phyloP scores from a whole-genome alignment of 148 eudicot genomes.

The Chenopodium suecicum region DNA sequence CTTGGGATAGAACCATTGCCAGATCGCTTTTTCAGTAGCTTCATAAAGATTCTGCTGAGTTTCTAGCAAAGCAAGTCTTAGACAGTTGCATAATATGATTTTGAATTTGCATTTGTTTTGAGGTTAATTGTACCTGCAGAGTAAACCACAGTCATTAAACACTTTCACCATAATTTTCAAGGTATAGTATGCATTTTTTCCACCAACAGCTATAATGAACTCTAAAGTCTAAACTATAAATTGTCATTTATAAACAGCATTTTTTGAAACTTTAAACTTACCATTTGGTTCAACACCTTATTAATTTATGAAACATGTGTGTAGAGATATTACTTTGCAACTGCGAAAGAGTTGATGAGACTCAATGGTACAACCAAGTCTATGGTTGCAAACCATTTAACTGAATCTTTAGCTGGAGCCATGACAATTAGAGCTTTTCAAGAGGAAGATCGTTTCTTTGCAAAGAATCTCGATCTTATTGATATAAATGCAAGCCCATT shows the following conservation, averaged over 20 bases:
- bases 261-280: too few species aligned
- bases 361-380: slow-evolving; percentile 89
- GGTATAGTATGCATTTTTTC: neutral
- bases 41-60: neutral
- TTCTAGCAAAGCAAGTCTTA: neutral
- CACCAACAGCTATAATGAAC: neutral
- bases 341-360: slow-evolving; percentile 86
- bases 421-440: slow-evolving; percentile 82
- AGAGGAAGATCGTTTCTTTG: slow-evolving; percentile 80
- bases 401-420: slow-evolving; percentile 82
- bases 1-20: neutral
- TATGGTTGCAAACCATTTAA: slow-evolving; percentile 78
- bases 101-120: too few species aligned
- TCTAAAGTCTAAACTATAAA: too few species aligned
- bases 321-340: slow-evolving; percentile 70
- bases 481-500: slow-evolving; percentile 82
- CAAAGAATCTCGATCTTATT: slow-evolving; percentile 66
- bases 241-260: neutral
- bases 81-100: neutral
- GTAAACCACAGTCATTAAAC: too few species aligned
- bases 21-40: neutral
- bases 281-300: neutral
- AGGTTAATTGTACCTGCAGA: too few species aligned
- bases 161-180: too few species aligned
- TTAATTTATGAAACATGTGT: neutral